Percentiles rank a stretch among this genome's conserved stretches.
phyloP scores from a whole-genome alignment of 768 basidiomycete genomes.

The Trametes cingulata region DNA sequence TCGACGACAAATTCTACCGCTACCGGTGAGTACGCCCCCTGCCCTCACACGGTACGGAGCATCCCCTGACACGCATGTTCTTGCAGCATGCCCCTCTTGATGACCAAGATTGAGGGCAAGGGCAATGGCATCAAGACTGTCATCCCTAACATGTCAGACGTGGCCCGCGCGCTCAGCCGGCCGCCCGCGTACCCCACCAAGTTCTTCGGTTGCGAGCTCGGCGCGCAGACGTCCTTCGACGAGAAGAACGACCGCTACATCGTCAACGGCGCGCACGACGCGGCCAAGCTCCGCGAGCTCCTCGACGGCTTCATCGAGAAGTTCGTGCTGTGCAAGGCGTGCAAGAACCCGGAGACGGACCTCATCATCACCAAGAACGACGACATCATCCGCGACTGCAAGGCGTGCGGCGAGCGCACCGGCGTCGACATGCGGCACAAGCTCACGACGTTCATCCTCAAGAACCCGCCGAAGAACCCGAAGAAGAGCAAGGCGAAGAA shows the following conservation, averaged over 20 bases:
- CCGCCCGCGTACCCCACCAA: conserved; percentile 97
- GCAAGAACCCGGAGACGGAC: conserved; percentile 99
- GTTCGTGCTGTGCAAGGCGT: conserved; percentile 94
- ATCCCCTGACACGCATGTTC: conserved; percentile 15
- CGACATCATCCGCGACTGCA: conserved; percentile 93
- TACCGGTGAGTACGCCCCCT: conserved; percentile 61
- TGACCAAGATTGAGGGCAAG: conserved; percentile 97
- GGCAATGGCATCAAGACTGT: conserved; percentile 99
- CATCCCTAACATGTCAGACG: conserved; percentile 97
- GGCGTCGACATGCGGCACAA: conserved; percentile 96
- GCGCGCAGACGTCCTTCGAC: conserved; percentile 95
- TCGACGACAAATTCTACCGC: conserved; percentile 96
- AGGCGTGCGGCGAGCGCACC: conserved; percentile 94
- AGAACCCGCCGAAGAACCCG: conserved; percentile 92
- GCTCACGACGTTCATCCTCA: conserved; percentile 92
- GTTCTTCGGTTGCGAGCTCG: conserved; percentile 98
- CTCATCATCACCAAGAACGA: conserved; percentile 88
- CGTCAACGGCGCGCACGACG: conserved; percentile 96
- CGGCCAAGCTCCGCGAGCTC: conserved; percentile 88
- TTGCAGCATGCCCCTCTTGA: conserved; percentile 87
- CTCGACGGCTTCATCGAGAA: conserved; percentile 98
- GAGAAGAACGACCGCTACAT: conserved; percentile 98
- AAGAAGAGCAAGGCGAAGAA: conserved; percentile 66
- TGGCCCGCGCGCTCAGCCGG: conserved; percentile 91
- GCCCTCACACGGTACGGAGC: background rate